Evolutionary conservation across 495 filamentous ascomycete genomes (phyloP).

Genomic region (Penicillium odoratum): DNA sequence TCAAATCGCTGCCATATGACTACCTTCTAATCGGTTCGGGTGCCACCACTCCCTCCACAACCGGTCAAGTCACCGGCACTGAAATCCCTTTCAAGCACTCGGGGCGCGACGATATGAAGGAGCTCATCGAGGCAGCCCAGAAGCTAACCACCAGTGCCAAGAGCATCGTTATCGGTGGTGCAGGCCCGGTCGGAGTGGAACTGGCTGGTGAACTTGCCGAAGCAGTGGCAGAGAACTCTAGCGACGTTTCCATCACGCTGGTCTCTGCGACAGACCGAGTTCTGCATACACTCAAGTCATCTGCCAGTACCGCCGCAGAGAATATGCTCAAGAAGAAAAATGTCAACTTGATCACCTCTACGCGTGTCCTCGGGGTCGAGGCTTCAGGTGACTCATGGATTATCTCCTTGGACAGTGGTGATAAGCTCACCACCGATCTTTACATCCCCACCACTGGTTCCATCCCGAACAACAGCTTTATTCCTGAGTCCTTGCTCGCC

Average conservation of each 20-base stretch:
- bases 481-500: constrained; percentile 52
- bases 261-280: constrained; percentile 38
- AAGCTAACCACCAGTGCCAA: constrained; percentile 51
- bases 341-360: constrained; percentile 28
- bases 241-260: constrained; percentile 46
- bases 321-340: constrained; percentile 27
- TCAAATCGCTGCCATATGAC: constrained; percentile 46
- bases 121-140: constrained; percentile 44
- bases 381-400: constrained; percentile 18
- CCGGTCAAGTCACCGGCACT: constrained; percentile 32
- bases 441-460: constrained; percentile 65
- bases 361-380: constrained; percentile 19
- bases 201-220: constrained; percentile 59
- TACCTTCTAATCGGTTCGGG: constrained; percentile 56
- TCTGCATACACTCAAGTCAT: constrained; percentile 31
- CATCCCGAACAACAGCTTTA: constrained; percentile 60
- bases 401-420: constrained; percentile 44
- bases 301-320: constrained; percentile 26
- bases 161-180: constrained; percentile 65
- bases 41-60: constrained; percentile 46
- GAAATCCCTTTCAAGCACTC: constrained; percentile 56
- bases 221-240: constrained; percentile 40
- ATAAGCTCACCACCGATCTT: constrained; percentile 50
- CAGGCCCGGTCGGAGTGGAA: constrained; percentile 67
- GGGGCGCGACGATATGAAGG: constrained; percentile 41